Evolutionary conservation across 2,329 filamentous ascomycete genomes (phyloP).

Genomic region (Cordyceps cicadae): DNA sequence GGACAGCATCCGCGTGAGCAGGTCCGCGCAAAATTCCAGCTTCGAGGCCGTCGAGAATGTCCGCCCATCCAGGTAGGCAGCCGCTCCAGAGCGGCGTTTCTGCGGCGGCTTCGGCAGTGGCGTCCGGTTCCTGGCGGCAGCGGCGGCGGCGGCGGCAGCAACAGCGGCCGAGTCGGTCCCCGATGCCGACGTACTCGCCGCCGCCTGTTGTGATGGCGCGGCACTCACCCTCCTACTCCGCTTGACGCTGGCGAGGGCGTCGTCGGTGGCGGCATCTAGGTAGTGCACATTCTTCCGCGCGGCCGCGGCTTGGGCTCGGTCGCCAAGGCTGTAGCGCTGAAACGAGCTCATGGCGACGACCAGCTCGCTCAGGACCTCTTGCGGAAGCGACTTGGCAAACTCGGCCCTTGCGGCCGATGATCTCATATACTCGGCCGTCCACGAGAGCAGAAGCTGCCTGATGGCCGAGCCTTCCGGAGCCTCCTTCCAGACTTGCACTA

Average conservation of each 20-base stretch:
- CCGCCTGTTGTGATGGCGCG: neutral
- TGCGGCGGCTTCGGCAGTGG: slow-evolving; percentile 27
- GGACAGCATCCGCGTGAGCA: slow-evolving; percentile 52
- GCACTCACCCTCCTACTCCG: slow-evolving; percentile 34
- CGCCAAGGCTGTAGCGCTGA: slow-evolving; percentile 30
- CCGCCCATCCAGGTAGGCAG: slow-evolving; percentile 25
- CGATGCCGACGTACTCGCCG: neutral
- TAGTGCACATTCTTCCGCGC: slow-evolving; percentile 42
- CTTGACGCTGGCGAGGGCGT: slow-evolving; percentile 24
- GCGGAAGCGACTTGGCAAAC: slow-evolving; percentile 52
- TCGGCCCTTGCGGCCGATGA: slow-evolving; percentile 47
- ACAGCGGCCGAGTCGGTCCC: slow-evolving; percentile 14
- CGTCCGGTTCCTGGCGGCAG: slow-evolving; percentile 18
- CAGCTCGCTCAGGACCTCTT: slow-evolving; percentile 54
- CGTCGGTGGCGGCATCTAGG: slow-evolving; percentile 36
- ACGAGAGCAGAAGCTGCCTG: slow-evolving; percentile 48
- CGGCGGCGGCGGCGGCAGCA: slow-evolving; percentile 14
- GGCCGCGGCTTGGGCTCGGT: slow-evolving; percentile 18
- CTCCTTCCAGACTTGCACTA: slow-evolving; percentile 55
- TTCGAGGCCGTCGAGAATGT: slow-evolving; percentile 35
- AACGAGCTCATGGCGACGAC: slow-evolving; percentile 54
- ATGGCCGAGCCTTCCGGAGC: slow-evolving; percentile 54
- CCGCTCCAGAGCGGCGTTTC: slow-evolving; percentile 28
- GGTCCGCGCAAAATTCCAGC: slow-evolving; percentile 49
- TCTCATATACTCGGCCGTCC: slow-evolving; percentile 57